Conservation (phyloP, 768 basidiomycete genomes). For the Clathrus columnatus region DNA sequence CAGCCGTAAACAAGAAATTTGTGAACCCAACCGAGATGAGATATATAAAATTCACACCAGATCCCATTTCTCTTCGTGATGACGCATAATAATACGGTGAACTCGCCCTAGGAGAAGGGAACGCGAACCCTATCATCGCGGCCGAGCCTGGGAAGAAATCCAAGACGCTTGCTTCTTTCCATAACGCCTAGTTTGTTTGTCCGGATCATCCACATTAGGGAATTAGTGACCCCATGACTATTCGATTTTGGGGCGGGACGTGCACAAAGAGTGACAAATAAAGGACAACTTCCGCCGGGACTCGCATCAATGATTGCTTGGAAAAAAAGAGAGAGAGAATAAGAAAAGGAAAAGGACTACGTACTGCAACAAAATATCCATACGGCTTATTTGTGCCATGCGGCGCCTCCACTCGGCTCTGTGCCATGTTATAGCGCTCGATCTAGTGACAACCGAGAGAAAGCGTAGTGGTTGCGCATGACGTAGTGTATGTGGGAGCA, state of each 20-base stretch:
- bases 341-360: no score
- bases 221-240: neutral
- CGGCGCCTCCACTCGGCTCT: no score
- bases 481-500: neutral
- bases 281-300: neutral
- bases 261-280: neutral
- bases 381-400: no score
- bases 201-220: neutral
- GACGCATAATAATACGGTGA: neutral
- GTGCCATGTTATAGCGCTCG: no score
- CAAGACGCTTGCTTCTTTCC: neutral
- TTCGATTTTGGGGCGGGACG: neutral
- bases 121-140: neutral
- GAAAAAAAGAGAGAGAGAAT: no score
- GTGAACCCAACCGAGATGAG: no score
- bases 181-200: neutral
- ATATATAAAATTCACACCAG: no score
- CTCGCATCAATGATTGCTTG: neutral
- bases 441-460: no score
- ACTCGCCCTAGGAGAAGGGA: neutral
- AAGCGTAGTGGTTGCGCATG: neutral
- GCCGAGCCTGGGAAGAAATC: neutral
- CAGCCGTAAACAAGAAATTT: no score
- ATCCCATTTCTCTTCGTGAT: neutral
- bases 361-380: no score